These are phyloP conservation scores for Purpureocillium lavendulum DNA, from an alignment of 2,329 filamentous ascomycete species.

Conservation along the genomic window DNA sequence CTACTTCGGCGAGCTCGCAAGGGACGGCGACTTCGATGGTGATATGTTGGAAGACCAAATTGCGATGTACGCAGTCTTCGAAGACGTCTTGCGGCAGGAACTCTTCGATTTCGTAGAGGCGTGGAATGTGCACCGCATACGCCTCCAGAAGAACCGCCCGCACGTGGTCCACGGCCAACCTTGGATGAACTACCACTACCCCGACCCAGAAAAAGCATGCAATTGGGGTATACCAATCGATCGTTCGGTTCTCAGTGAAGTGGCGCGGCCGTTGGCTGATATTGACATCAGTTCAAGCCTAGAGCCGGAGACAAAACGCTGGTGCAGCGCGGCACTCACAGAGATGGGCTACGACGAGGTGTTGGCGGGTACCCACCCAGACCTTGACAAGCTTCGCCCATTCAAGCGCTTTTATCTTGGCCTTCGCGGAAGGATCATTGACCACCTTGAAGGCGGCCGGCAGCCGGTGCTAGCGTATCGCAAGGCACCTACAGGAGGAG, in stretches of 20 bases:
- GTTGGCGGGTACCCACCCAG: background rate
- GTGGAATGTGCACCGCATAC: background rate
- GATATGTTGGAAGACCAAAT: conserved; percentile 2
- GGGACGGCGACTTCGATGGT: conserved; percentile 4
- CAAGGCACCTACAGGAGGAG: too few species aligned
- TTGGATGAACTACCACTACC: conserved; percentile 5
- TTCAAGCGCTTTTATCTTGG: too few species aligned
- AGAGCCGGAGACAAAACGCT: background rate
- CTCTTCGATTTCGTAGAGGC: conserved; percentile 3
- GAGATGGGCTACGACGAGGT: background rate
- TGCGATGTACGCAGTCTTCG: conserved; percentile 3
- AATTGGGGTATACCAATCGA: background rate
- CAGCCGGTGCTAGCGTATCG: too few species aligned
- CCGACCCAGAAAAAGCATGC: conserved; percentile 2
- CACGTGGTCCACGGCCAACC: background rate
- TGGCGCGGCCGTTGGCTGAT: too few species aligned
- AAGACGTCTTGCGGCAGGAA: conserved; percentile 1
- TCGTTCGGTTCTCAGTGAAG: too few species aligned
- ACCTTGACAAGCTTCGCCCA: too few species aligned
- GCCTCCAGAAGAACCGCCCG: too few species aligned
- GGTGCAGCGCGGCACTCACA: background rate
- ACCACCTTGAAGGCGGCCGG: too few species aligned
- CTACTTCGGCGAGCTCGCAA: conserved; percentile 4
- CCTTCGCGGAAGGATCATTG: too few species aligned
- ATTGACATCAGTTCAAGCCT: too few species aligned